Percentiles rank a stretch among this genome's conserved stretches.
phyloP scores from a whole-genome alignment of 2,329 filamentous ascomycete species.

The Epichloe glyceriae region DNA sequence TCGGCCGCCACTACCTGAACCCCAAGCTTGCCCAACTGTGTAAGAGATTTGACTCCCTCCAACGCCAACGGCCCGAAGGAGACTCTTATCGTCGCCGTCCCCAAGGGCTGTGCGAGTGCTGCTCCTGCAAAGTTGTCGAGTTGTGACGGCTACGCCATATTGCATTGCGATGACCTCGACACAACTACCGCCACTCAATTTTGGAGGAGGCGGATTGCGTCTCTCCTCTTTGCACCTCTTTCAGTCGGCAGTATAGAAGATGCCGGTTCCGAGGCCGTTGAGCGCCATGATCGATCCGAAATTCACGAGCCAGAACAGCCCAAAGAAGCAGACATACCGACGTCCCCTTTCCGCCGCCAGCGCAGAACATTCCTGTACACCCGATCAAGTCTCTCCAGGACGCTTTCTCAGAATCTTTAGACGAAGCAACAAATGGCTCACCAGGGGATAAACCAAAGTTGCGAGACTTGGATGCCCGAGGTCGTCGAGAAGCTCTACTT shows the following conservation, averaged over 20 bases:
- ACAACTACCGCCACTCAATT: conserved; percentile 18
- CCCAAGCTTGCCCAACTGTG: background rate
- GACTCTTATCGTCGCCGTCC: background rate
- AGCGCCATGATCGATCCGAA: background rate
- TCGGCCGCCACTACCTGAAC: background rate
- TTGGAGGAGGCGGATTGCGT: conserved; percentile 16
- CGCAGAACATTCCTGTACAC: conserved; percentile 32
- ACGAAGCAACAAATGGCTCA: conserved; percentile 49
- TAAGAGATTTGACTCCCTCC: background rate
- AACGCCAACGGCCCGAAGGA: background rate
- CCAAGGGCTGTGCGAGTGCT: background rate
- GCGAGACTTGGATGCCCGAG: conserved; percentile 42
- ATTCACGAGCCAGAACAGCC: background rate
- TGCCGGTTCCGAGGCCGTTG: background rate
- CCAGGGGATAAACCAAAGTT: conserved; percentile 36
- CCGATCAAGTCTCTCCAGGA: conserved; percentile 66
- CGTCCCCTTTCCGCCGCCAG: conserved; percentile 8
- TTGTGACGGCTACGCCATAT: background rate
- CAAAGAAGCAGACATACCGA: background rate
- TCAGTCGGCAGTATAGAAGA: conserved; percentile 7
- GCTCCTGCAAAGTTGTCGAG: background rate
- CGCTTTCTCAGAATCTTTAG: conserved; percentile 71
- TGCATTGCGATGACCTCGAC: conserved; percentile 14
- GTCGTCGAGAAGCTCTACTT: conserved; percentile 53
- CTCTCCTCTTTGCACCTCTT: conserved; percentile 17